Percentiles rank a stretch among this genome's conserved stretches.
Conservation (phyloP, 2,329 filamentous ascomycete genomes). For the Phialophora macrospora region DNA sequence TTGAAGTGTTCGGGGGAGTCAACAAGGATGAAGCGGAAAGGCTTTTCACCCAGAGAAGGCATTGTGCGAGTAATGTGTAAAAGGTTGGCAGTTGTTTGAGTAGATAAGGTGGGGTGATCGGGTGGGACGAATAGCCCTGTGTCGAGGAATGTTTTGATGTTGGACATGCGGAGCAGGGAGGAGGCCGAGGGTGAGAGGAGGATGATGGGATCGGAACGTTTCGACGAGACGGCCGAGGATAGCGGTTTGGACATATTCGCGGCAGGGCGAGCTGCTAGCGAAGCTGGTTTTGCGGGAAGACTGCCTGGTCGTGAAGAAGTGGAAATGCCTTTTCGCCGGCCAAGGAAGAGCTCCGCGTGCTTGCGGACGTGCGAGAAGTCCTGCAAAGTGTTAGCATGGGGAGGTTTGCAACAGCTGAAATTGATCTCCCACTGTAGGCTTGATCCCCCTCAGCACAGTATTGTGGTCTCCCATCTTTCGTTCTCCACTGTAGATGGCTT, state of each 20-base stretch:
- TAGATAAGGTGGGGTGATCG: conserved; percentile 65
- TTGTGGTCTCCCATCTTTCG: conserved; percentile 92
- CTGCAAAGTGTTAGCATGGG: conserved; percentile 54
- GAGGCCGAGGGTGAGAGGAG: conserved; percentile 95
- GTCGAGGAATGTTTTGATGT: conserved; percentile 92
- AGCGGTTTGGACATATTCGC: conserved; percentile 33
- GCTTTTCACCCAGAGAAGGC: conserved; percentile 63
- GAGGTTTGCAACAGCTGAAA: conserved; percentile 11
- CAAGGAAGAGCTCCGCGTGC: conserved; percentile 76
- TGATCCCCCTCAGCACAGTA: conserved; percentile 81
- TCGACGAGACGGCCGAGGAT: conserved; percentile 44
- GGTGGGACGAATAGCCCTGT: conserved; percentile 79
- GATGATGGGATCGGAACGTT: conserved; percentile 81
- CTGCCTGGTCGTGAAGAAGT: conserved; percentile 44
- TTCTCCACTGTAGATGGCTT: conserved; percentile 90
- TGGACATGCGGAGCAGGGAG: conserved; percentile 90
- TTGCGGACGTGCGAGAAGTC: conserved; percentile 95
- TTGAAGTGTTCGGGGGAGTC: conserved; percentile 94
- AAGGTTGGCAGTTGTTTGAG: conserved; percentile 73
- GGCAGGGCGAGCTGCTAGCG: conserved; percentile 35
- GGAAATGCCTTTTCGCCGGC: conserved; percentile 53
- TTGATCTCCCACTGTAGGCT: conserved; percentile 72
- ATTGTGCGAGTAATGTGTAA: conserved; percentile 82
- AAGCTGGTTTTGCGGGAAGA: conserved; percentile 29
- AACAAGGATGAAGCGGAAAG: conserved; percentile 92